Conservation (phyloP, 2,329 filamentous ascomycete genomes). For the Ilyonectria robusta region DNA sequence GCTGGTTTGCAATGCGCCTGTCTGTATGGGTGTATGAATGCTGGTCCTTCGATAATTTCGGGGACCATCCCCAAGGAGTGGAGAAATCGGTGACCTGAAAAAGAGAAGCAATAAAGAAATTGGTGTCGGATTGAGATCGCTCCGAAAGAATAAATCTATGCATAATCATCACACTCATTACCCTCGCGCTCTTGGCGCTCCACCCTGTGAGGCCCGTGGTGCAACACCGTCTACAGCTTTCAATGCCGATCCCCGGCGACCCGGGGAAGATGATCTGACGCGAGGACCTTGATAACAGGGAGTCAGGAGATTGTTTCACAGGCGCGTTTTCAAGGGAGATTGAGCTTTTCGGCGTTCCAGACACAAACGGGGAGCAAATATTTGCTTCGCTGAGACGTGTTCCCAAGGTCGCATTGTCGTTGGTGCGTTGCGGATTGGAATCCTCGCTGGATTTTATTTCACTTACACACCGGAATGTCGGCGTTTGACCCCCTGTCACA, state of each 20-base stretch:
- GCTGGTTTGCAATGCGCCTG: not conserved
- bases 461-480: no score
- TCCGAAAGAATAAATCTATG: constrained; percentile 9
- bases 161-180: not conserved
- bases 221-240: not conserved
- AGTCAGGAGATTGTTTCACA: not conserved
- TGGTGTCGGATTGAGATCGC: constrained; percentile 3
- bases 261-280: not conserved
- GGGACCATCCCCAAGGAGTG: not conserved
- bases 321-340: no score
- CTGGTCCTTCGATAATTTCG: not conserved
- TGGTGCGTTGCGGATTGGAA: no score
- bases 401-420: no score
- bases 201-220: not conserved
- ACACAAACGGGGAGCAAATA: no score
- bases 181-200: constrained; percentile 8
- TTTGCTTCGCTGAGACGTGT: no score
- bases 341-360: no score
- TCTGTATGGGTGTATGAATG: not conserved
- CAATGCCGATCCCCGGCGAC: constrained; percentile 1
- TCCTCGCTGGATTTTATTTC: no score
- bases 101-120: not conserved
- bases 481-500: no score
- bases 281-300: not conserved
- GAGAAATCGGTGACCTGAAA: not conserved